These are phyloP conservation scores for Entophlyctis luteolus DNA, from an alignment of 192 early-diverging fungal species.

Conservation along the genomic window DNA sequence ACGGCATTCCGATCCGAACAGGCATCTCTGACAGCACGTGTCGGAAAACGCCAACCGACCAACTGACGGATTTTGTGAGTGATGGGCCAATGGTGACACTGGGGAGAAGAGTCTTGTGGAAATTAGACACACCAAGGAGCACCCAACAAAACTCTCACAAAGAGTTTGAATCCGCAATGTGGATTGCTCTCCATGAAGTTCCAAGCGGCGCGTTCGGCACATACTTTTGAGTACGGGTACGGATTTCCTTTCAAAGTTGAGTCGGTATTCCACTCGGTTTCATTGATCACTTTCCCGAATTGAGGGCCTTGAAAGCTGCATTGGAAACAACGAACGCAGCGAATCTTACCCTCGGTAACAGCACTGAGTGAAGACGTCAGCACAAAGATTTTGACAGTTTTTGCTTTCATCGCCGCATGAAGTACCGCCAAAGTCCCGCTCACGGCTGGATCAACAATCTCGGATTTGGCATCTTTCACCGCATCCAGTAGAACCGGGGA, in stretches of 20 bases:
- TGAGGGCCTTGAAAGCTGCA: neutral
- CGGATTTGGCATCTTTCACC: slow-evolving; percentile 23
- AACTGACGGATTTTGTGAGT: neutral
- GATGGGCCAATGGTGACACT: neutral
- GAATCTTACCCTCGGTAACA: neutral
- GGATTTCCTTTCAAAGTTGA: neutral
- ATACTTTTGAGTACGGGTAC: slow-evolving; percentile 20
- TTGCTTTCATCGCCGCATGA: neutral
- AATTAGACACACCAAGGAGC: neutral
- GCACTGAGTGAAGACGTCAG: slow-evolving; percentile 40
- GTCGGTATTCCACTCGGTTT: neutral
- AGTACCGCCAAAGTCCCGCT: slow-evolving; percentile 40
- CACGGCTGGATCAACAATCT: slow-evolving; percentile 41
- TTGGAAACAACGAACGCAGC: no score
- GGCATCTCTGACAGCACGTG: neutral
- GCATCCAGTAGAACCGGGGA: slow-evolving; percentile 30
- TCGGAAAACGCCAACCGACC: neutral
- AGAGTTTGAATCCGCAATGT: neutral
- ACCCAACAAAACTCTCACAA: neutral
- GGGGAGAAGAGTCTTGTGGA: neutral
- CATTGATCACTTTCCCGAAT: neutral
- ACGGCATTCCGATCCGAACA: neutral
- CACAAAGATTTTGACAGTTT: slow-evolving; percentile 38
- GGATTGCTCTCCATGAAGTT: slow-evolving; percentile 30
- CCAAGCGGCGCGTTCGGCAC: slow-evolving; percentile 33